Conservation (phyloP, 2,329 filamentous ascomycete species). For the Aspergillus luchuensis region DNA sequence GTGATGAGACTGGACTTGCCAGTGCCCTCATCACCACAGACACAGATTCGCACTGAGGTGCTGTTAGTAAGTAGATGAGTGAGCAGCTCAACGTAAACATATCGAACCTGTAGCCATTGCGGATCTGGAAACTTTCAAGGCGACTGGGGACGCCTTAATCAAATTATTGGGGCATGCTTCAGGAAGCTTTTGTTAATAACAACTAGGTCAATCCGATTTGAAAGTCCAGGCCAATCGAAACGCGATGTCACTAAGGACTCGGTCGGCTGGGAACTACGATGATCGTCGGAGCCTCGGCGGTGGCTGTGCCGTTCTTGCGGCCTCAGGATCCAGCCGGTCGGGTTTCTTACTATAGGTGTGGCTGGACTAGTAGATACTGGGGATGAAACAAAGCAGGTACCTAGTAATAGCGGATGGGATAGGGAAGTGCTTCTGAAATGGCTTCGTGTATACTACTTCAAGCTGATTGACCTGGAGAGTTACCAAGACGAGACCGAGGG, state of each 20-base stretch:
- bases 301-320: conserved; percentile 21
- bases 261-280: not conserved
- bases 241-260: not conserved
- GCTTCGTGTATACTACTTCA: not conserved
- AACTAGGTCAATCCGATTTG: not conserved
- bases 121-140: conserved; percentile 1
- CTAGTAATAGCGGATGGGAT: not conserved
- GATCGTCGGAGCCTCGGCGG: conserved; percentile 21
- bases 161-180: conserved; percentile 18
- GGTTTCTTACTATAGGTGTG: not conserved
- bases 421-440: not conserved
- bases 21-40: conserved; percentile 95
- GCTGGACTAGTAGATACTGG: not conserved
- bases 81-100: not conserved
- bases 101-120: conserved; percentile 30
- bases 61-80: conserved; percentile 4
- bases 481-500: not conserved
- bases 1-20: conserved; percentile 93
- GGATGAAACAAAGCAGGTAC: not conserved
- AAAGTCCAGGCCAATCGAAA: not conserved
- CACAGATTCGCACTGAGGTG: conserved; percentile 77
- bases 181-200: not conserved
- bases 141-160: conserved; percentile 8
- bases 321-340: conserved; percentile 19
- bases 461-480: not conserved